Percentiles rank a stretch among this genome's conserved stretches.
Evolutionary conservation across 2,329 filamentous ascomycete species (phyloP).

Genomic region (Pseudocercospora fuligena): DNA sequence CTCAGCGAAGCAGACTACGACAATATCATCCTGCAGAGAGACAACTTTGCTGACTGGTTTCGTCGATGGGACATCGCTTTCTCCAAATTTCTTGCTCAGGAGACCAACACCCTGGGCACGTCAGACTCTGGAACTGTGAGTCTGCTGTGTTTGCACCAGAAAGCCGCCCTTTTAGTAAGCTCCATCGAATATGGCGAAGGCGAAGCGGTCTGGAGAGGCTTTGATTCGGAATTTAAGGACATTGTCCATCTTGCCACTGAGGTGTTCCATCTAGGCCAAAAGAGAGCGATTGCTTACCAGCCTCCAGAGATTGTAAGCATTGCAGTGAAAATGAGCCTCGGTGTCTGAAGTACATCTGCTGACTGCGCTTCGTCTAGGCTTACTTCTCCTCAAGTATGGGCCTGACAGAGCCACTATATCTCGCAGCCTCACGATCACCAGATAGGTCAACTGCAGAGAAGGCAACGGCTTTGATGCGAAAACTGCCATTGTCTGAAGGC

Average conservation of each 20-base stretch:
- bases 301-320: conserved; percentile 7
- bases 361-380: neutral
- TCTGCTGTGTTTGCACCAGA: neutral
- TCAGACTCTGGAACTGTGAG: neutral
- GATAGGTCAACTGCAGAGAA: conserved; percentile 7
- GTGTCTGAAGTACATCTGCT: too few relatives aligned
- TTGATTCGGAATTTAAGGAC: neutral
- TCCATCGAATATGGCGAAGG: conserved; percentile 1
- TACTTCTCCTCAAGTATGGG: conserved; percentile 19
- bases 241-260: conserved; percentile 1
- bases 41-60: neutral
- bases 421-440: conserved; percentile 9
- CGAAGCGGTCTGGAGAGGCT: conserved; percentile 3
- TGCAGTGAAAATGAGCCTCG: too few relatives aligned
- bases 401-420: conserved; percentile 19
- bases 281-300: conserved; percentile 6
- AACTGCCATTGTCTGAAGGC: conserved; percentile 13
- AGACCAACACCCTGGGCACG: neutral
- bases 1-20: neutral
- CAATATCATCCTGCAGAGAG: neutral
- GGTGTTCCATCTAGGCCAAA: neutral
- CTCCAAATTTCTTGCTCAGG: neutral
- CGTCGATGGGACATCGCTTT: conserved; percentile 2
- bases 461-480: conserved; percentile 13
- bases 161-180: neutral